phyloP scores from a whole-genome alignment of 2,329 filamentous ascomycete species.

The Penicillium occitanis region DNA sequence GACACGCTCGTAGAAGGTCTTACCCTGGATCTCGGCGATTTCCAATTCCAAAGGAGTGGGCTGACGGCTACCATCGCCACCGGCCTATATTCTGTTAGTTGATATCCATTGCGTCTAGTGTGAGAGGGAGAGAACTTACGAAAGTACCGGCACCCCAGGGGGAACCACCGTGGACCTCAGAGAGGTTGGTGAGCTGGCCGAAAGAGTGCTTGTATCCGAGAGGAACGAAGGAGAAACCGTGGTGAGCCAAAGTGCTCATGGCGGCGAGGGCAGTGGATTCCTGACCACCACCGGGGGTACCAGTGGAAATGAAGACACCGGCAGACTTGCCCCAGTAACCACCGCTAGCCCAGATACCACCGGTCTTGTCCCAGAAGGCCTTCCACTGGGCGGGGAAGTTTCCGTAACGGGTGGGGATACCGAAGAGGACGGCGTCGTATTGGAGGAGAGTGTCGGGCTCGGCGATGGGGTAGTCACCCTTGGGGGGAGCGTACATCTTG shows the following conservation, averaged over 20 bases:
- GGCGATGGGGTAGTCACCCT: slow-evolving; percentile 66
- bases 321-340: slow-evolving; percentile 84
- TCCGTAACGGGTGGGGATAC: slow-evolving; percentile 93
- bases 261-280: slow-evolving; percentile 79
- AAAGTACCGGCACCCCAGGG: slow-evolving; percentile 96
- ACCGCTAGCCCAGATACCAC: slow-evolving; percentile 76
- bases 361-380: slow-evolving; percentile 79
- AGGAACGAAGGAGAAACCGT: slow-evolving; percentile 96
- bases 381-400: slow-evolving; percentile 98
- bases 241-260: slow-evolving; percentile 85
- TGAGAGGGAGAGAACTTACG: slow-evolving; percentile 42
- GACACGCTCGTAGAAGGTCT: slow-evolving; percentile 76
- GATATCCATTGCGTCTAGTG: slow-evolving; percentile 13
- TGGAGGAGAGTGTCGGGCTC: slow-evolving; percentile 61
- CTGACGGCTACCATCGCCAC: slow-evolving; percentile 76
- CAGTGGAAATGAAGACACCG: slow-evolving; percentile 89
- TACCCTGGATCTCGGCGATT: slow-evolving; percentile 79
- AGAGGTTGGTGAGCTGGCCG: slow-evolving; percentile 64
- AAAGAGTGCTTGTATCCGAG: slow-evolving; percentile 87
- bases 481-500: slow-evolving; percentile 89
- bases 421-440: slow-evolving; percentile 89
- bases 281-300: slow-evolving; percentile 81
- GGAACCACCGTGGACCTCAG: slow-evolving; percentile 79
- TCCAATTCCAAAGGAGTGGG: slow-evolving; percentile 73
- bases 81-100: slow-evolving; percentile 37